These are phyloP conservation scores for Theileria sp. DNA, from an alignment of 169 alveolate species.

Conservation along the genomic window DNA sequence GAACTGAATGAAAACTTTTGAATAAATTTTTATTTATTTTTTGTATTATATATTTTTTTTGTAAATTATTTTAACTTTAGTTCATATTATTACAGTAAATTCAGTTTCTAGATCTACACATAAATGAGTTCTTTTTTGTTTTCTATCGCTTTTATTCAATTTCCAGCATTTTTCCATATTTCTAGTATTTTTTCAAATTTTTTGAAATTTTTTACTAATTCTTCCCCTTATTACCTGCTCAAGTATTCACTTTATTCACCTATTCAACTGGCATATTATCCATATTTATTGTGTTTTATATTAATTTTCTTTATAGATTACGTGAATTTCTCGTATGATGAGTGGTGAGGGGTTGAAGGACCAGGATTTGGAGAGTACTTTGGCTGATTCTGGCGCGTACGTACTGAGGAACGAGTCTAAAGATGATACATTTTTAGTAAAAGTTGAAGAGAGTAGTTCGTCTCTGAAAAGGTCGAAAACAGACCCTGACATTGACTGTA, in stretches of 20 bases:
- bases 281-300: too few species aligned
- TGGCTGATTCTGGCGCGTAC: neutral
- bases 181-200: neutral
- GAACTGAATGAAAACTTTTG: neutral
- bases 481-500: conserved; percentile 31
- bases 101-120: neutral
- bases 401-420: conserved; percentile 3
- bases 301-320: neutral
- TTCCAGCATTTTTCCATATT: neutral
- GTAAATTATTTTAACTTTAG: neutral
- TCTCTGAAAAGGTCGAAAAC: conserved; percentile 15
- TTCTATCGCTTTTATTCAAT: neutral
- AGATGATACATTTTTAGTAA: neutral
- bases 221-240: neutral
- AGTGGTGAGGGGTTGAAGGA: neutral
- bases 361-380: neutral
- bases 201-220: neutral
- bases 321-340: neutral
- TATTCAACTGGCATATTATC: neutral
- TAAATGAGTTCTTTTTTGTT: neutral
- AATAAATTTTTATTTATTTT: neutral
- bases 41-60: neutral
- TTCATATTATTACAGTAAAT: neutral
- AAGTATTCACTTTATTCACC: neutral
- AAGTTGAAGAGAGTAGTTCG: neutral